Conservation (phyloP, 192 early-diverging fungal genomes). For the Jimgerdemannia lactiflua region DNA sequence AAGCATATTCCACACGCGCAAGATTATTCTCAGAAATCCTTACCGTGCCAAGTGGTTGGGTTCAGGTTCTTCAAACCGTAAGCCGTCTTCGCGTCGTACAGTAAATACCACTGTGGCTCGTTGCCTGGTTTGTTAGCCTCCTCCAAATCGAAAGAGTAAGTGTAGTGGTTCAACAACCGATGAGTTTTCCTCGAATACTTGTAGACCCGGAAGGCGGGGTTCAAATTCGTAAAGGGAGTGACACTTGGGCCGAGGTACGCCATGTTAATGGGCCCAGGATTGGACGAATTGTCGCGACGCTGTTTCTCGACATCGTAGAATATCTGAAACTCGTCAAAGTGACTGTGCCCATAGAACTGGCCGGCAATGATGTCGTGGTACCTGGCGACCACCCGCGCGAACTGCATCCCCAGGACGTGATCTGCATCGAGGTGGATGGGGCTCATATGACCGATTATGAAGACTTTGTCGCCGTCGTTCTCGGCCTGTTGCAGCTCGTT, state of each 20-base stretch:
- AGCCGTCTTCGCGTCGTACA: no score
- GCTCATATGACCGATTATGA: slow-evolving; percentile 54
- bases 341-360: slow-evolving; percentile 58
- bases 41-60: no score
- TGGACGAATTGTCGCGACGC: slow-evolving; percentile 10
- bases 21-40: no score
- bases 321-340: slow-evolving; percentile 50
- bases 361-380: slow-evolving; percentile 54
- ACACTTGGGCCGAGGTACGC: slow-evolving; percentile 52
- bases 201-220: slow-evolving; percentile 56
- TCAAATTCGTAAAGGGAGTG: slow-evolving; percentile 46
- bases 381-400: slow-evolving; percentile 52
- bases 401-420: slow-evolving; percentile 49
- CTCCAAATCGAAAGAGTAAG: no score
- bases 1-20: no score
- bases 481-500: slow-evolving; percentile 47
- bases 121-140: no score
- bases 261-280: slow-evolving; percentile 34
- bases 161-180: no score
- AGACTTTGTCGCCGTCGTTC: slow-evolving; percentile 49
- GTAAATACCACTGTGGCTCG: no score
- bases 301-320: slow-evolving; percentile 38
- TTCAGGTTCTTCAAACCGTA: no score
- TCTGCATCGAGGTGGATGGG: slow-evolving; percentile 45
- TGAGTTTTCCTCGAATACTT: slow-evolving; percentile 5